Evolutionary conservation across 129 eudicot genomes (phyloP).

Genomic region (Saposhnikovia divaricata): DNA sequence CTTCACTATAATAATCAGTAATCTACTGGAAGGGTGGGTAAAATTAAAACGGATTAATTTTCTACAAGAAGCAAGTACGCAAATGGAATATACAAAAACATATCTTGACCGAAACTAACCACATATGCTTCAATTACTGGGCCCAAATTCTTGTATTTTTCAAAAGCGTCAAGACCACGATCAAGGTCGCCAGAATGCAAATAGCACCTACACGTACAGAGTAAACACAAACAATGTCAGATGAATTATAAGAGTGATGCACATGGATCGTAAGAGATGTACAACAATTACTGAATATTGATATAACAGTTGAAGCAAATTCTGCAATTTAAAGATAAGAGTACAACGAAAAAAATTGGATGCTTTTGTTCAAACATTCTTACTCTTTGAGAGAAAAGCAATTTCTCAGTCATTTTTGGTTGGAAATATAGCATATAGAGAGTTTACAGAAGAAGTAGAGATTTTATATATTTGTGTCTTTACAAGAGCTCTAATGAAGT

Average conservation of each 20-base stretch:
- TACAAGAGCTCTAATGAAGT: too few species aligned
- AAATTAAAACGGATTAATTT: not conserved
- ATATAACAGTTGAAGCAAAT: not conserved
- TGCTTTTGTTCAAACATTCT: not conserved
- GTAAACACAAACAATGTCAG: not conserved
- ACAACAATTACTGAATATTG: not conserved
- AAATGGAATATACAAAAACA: not conserved
- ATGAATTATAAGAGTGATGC: not conserved
- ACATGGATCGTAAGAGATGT: not conserved
- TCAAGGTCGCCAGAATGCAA: conserved; percentile 58
- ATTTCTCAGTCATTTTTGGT: not conserved
- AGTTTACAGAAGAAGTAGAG: too few species aligned
- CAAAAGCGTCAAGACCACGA: conserved; percentile 56
- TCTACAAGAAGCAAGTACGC: not conserved
- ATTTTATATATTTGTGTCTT: too few species aligned
- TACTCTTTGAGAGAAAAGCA: not conserved
- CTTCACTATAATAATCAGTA: not conserved
- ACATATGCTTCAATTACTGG: conserved; percentile 44
- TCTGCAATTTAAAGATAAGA: not conserved
- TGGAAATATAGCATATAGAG: too few species aligned
- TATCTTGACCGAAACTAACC: conserved; percentile 37
- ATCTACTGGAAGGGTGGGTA: not conserved
- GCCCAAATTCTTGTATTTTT: conserved; percentile 49
- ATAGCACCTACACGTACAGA: conserved; percentile 65
- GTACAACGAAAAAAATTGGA: not conserved